Evolutionary conservation across 495 filamentous ascomycete genomes (phyloP).

Genomic region (Sporormia fimetaria): DNA sequence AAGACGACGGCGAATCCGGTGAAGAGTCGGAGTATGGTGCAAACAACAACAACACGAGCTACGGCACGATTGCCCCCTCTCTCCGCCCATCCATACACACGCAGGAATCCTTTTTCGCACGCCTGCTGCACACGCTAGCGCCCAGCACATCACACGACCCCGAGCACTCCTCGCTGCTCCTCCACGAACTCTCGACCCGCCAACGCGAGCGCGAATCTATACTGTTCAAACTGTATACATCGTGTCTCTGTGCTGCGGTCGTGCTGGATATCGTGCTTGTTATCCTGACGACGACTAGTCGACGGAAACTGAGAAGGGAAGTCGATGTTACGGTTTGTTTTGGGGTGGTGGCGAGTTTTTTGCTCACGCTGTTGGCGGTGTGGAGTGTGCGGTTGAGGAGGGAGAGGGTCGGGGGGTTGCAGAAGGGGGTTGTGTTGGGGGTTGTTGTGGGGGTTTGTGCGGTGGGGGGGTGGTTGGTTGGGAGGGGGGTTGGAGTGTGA

Average conservation of each 20-base stretch:
- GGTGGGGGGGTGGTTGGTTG: no score
- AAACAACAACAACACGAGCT: conserved; percentile 4
- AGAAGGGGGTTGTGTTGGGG: conserved; percentile 23
- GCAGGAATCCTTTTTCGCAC: neutral
- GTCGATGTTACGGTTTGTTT: conserved; percentile 16
- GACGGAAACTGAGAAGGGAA: conserved; percentile 15
- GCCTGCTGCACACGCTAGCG: conserved; percentile 7
- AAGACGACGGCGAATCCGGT: conserved; percentile 2
- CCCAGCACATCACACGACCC: no score
- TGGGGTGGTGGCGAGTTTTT: conserved; percentile 15
- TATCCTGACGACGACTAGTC: conserved; percentile 14
- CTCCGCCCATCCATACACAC: conserved; percentile 7
- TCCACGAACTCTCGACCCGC: conserved; percentile 9
- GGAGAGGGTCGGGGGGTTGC: conserved; percentile 17
- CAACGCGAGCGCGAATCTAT: conserved; percentile 17
- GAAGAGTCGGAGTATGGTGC: neutral
- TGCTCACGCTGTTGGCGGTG: conserved; percentile 11
- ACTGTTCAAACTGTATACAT: conserved; percentile 15
- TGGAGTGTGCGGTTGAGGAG: conserved; percentile 15
- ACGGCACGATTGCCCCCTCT: conserved; percentile 3
- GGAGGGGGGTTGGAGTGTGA: no score
- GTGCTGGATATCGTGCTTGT: conserved; percentile 16
- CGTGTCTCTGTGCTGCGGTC: conserved; percentile 13
- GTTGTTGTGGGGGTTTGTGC: conserved; percentile 27
- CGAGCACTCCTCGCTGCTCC: no score